A percentile compares a stretch with the other conserved stretches of the same genome.
phyloP scores from a whole-genome alignment of 2,329 filamentous ascomycete species.

The Magnaporthiopsis incrustans region DNA sequence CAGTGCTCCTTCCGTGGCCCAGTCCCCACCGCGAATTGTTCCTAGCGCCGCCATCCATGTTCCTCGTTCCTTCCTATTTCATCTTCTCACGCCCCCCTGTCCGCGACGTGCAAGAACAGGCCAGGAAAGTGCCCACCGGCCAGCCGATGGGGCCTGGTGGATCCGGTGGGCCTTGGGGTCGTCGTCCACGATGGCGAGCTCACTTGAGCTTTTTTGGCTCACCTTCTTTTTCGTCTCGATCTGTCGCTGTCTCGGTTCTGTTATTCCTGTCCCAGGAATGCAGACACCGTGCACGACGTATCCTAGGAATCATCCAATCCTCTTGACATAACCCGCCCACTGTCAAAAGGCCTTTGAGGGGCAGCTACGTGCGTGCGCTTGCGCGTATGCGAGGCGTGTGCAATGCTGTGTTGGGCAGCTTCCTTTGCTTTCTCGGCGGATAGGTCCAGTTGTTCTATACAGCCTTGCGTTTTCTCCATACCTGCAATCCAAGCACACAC shows the following conservation, averaged over 20 bases:
- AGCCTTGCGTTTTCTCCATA: background rate
- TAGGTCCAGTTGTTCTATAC: background rate
- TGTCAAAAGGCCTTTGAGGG: background rate
- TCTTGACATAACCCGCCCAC: background rate
- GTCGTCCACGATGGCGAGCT: background rate
- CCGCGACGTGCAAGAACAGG: background rate
- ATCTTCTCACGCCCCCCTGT: background rate
- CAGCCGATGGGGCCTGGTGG: background rate
- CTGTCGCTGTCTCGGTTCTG: background rate
- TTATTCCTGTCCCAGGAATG: background rate
- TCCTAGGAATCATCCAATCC: background rate
- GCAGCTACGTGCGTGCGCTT: background rate
- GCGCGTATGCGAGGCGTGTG: background rate
- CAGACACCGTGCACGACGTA: no score
- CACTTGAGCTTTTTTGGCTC: background rate
- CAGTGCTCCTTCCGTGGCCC: background rate
- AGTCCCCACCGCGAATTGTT: background rate
- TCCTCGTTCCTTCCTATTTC: background rate
- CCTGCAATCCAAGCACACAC: background rate
- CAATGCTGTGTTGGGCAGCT: background rate
- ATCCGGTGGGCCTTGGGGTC: background rate
- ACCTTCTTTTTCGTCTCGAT: background rate
- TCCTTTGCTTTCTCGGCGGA: background rate
- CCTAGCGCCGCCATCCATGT: background rate
- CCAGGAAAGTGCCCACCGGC: background rate